Evolutionary conservation across 2,329 filamentous ascomycete genomes (phyloP), one percentile per base, ranked within the genome.

Genomic region (Thyridium curvatum): DNA sequence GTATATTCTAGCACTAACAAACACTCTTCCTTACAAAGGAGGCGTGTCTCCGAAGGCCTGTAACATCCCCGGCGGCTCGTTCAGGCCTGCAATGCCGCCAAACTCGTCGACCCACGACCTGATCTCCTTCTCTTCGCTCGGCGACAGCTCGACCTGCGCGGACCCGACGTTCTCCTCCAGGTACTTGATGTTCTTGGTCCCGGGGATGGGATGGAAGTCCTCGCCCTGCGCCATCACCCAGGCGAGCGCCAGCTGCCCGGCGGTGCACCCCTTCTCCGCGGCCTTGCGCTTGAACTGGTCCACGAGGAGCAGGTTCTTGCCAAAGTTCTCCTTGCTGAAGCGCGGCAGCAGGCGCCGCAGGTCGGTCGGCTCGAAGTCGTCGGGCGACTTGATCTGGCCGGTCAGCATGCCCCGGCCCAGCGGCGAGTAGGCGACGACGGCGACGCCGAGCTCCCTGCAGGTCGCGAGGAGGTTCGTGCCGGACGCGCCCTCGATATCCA

Each of bases 401-500:
- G 65, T 68, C 18, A 74, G 46, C 12, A 74, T 46, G 3, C 68
- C 68, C 4, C 63, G 60, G 3, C 60, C 63, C 1, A 69, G 52
- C 3, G 66, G 67, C 8, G 56, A 59, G 35, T 65, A 66, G 1
- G 58, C 55, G 2, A 69, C 60, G 8, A 66, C 41, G 3, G 59
- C 56, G 7, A 69, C 52, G 10, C 62, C 72, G 6, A 74, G 60
- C 45, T 72, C 66, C 3, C 65, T 61, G 40, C 64, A 66, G 8
- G 68, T 60, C 14, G 57, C 50, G 4, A 72, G 55, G 18, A 72
- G 49, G 26, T 66, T 53, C 1, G 65, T 69, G 31, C 63, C 54
- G 0, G 60, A 52, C 4, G 59, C 53, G 8, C 65, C 67, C 51
- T 86, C 81, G 44, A 84, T 76, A 30, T 78, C 71, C 28, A 82